Evolutionary conservation across 2,329 filamentous ascomycete genomes (phyloP).

Genomic region (Epichloe hybrida): DNA sequence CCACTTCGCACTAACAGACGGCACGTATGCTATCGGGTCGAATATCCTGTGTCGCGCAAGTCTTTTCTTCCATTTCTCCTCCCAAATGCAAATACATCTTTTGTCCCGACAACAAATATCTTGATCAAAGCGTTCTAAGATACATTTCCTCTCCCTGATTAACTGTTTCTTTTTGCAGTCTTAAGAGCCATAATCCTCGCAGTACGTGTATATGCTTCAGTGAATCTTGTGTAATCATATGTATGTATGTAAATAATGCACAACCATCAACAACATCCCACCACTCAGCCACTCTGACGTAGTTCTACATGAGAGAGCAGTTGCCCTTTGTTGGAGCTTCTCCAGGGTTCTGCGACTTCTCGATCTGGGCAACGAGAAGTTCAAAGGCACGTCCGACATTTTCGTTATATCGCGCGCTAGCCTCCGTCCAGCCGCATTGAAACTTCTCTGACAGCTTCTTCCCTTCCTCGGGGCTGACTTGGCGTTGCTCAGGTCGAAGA

Average conservation of each 20-base stretch:
- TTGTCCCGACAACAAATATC: too few species aligned
- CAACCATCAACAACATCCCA: neutral
- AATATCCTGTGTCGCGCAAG: too few species aligned
- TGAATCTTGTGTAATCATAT: neutral
- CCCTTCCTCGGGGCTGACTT: slow-evolving; percentile 77
- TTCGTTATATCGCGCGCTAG: slow-evolving; percentile 84
- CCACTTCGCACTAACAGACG: too few species aligned
- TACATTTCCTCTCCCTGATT: too few species aligned
- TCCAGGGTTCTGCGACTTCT: slow-evolving; percentile 82
- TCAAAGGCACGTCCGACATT: slow-evolving; percentile 91
- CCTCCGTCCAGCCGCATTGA: slow-evolving; percentile 88
- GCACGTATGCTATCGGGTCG: too few species aligned
- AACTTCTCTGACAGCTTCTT: slow-evolving; percentile 75
- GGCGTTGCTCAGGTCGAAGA: slow-evolving; percentile 79
- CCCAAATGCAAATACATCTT: too few species aligned
- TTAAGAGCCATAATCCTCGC: neutral
- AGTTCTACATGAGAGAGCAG: slow-evolving; percentile 65
- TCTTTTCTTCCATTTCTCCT: too few species aligned
- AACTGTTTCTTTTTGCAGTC: too few species aligned
- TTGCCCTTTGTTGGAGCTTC: slow-evolving; percentile 71
- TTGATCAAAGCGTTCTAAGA: too few species aligned
- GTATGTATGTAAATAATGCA: neutral
- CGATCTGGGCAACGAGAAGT: slow-evolving; percentile 84
- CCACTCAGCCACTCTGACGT: neutral
- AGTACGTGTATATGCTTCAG: neutral